Evolutionary conservation across 2,329 filamentous ascomycete species (phyloP).

Genomic region (Colletotrichum coccodes): DNA sequence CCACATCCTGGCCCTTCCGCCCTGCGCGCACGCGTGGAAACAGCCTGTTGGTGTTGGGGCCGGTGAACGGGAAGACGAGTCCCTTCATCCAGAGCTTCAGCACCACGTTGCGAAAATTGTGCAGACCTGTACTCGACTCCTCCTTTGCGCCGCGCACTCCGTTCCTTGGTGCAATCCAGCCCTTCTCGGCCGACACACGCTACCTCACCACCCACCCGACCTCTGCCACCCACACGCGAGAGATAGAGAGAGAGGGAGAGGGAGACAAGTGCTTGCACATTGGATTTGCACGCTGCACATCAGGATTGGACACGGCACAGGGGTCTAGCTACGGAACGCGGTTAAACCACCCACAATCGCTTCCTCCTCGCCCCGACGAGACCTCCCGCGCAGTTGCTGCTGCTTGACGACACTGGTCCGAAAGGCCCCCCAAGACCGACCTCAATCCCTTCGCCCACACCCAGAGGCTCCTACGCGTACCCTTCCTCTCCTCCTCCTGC

Average conservation of each 20-base stretch:
- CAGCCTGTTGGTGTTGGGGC: slow-evolving; percentile 21
- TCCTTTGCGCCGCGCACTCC: neutral
- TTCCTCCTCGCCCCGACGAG: slow-evolving; percentile 25
- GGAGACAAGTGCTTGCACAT: neutral
- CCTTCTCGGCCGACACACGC: slow-evolving; percentile 27
- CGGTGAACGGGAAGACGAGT: slow-evolving; percentile 17
- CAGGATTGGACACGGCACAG: slow-evolving; percentile 6
- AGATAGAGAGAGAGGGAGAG: neutral
- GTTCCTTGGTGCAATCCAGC: neutral
- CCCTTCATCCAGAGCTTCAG: slow-evolving; percentile 16
- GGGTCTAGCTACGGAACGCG: neutral
- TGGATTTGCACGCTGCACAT: neutral
- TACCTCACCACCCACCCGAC: slow-evolving; percentile 9
- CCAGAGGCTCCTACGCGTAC: slow-evolving; percentile 26
- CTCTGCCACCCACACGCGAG: neutral
- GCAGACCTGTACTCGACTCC: slow-evolving; percentile 2
- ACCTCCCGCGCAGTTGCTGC: slow-evolving; percentile 7
- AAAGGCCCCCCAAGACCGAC: slow-evolving; percentile 13
- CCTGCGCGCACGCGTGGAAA: slow-evolving; percentile 31
- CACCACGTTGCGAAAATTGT: slow-evolving; percentile 20
- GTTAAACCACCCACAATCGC: slow-evolving; percentile 11
- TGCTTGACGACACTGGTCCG: slow-evolving; percentile 23
- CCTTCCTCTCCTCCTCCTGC: slow-evolving; percentile 26
- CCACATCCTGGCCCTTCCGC: slow-evolving; percentile 27
- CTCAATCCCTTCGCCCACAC: slow-evolving; percentile 27